Evolutionary conservation across 2,329 filamentous ascomycete species (phyloP), one percentile per base, ranked within the genome.

Genomic region (Myriosclerotinia curreyana): DNA sequence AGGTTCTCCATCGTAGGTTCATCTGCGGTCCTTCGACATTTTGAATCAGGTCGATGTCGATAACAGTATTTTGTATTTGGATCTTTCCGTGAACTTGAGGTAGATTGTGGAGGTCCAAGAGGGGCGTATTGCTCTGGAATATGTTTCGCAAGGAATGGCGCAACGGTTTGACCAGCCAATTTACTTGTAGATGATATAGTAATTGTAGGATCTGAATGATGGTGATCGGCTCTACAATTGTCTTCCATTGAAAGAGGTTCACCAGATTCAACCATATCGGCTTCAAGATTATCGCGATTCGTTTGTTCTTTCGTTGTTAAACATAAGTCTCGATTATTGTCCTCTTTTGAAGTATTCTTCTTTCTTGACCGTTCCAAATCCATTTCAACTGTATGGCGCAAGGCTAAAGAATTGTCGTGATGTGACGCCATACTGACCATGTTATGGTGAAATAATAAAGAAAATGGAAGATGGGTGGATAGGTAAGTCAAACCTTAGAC

Each of bases 1-100:
- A 99, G 85, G 75, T 93, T 88, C 71, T 94, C 91, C 95, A 99
- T 99, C 68, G 95, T 95, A 54, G 89, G 89, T 78, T 98, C 95
- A 78, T 98, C 93, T 65, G 92, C 93, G 67, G 96, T 92, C 66
- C 92, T 86, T 66, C 93, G 84, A 78, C 95, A 99, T 78, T 97
- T 96, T 62, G 94, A 86, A 76, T 98, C 95, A 2, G 95, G 95
- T 62, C 91, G 84, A 77, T 99, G 95, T 64, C 95, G 88, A 76
- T 99, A 99, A 79, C 95, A 99, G 79, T 90, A 98, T 76, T 91
- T 95, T 71, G 92, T 96, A 75, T 93, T 96, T 44, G 82, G 83
- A 67, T 86, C 84, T 71, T 79, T 78, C 52, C 73, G 78, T 56
- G 74, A 75, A 31, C 74, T 75, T 63, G 72, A 69, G 64, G 71